Evolutionary conservation across 139 green algal species (phyloP).

Genomic region (Limnomonas spitsbergensis): DNA sequence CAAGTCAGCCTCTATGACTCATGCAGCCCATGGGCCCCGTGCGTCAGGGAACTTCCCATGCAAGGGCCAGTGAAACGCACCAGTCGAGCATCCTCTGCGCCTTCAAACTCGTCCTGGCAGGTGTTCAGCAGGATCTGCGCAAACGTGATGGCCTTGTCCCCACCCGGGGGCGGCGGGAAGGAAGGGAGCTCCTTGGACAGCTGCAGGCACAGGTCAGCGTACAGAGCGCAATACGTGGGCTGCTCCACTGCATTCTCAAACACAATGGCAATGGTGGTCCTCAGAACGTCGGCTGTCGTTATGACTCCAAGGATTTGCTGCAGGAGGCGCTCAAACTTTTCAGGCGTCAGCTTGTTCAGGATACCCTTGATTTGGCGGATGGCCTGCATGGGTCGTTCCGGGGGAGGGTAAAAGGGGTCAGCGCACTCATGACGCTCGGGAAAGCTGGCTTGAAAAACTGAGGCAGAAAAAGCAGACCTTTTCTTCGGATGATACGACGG

Average conservation of each 20-base stretch:
- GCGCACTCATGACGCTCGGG: too few species aligned
- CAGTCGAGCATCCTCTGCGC: constrained; percentile 56
- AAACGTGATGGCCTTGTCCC: constrained; percentile 81
- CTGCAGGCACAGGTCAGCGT: constrained; percentile 60
- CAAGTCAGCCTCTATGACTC: too few species aligned
- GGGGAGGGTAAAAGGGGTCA: too few species aligned
- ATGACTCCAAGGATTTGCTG: constrained; percentile 78
- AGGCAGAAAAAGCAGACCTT: too few species aligned
- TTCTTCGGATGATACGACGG: constrained; percentile 28
- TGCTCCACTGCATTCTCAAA: constrained; percentile 97
- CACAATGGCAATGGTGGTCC: constrained; percentile 80
- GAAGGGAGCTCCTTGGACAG: constrained; percentile 61
- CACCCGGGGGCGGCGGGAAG: constrained; percentile 60
- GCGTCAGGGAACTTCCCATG: too few species aligned
- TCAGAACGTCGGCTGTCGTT: constrained; percentile 54
- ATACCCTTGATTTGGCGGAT: constrained; percentile 90
- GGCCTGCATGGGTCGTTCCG: too few species aligned
- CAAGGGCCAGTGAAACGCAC: too few species aligned
- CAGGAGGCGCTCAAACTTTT: constrained; percentile 96
- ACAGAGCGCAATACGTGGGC: constrained; percentile 95
- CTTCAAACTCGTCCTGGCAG: constrained; percentile 98
- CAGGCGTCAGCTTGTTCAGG: constrained; percentile 98
- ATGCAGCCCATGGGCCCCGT: too few species aligned
- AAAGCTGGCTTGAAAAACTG: too few species aligned
- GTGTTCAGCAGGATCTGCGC: constrained; percentile 94